Evolutionary conservation across 2,329 filamentous ascomycete species (phyloP).

Genomic region (Lecanosticta acicola): DNA sequence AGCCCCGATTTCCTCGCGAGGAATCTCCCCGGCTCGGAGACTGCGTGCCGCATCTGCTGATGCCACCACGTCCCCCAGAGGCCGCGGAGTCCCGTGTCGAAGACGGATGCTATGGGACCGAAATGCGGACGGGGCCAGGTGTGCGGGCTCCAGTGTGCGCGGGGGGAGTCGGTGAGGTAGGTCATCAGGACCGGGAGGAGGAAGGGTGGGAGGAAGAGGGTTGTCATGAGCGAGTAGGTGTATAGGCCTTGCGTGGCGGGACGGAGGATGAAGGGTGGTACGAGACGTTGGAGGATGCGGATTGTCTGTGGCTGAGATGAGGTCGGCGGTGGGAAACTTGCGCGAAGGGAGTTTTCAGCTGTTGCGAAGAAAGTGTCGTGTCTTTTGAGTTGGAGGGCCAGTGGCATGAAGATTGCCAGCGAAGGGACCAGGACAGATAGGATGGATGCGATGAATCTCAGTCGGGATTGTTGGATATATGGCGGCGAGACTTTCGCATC

Average conservation of each 20-base stretch:
- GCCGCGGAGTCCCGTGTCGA: conserved; percentile 23
- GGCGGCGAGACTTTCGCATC: conserved; percentile 21
- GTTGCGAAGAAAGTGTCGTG: conserved; percentile 25
- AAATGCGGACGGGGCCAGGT: conserved; percentile 26
- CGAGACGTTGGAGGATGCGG: not conserved
- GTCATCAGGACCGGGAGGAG: conserved; percentile 21
- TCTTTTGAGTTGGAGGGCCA: conserved; percentile 7
- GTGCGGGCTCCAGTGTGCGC: conserved; percentile 25
- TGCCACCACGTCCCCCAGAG: conserved; percentile 32
- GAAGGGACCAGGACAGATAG: conserved; percentile 25
- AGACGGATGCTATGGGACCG: conserved; percentile 20
- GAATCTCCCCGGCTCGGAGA: conserved; percentile 23
- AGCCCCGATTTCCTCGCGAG: conserved; percentile 19
- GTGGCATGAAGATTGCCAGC: conserved; percentile 17
- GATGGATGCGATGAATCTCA: conserved; percentile 20
- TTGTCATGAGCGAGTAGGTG: conserved; percentile 24
- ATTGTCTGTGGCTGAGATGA: conserved; percentile 1
- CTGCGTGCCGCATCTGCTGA: conserved; percentile 28
- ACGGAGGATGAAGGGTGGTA: conserved; percentile 20
- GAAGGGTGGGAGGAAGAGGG: conserved; percentile 23
- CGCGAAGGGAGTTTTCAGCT: conserved; percentile 4
- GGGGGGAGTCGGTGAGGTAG: conserved; percentile 12
- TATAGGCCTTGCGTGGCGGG: conserved; percentile 23
- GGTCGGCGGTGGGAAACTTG: not conserved
- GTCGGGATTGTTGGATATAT: conserved; percentile 18